Evolutionary conservation across 2,329 filamentous ascomycete genomes (phyloP).

Genomic region (Fusarium anthophilum): DNA sequence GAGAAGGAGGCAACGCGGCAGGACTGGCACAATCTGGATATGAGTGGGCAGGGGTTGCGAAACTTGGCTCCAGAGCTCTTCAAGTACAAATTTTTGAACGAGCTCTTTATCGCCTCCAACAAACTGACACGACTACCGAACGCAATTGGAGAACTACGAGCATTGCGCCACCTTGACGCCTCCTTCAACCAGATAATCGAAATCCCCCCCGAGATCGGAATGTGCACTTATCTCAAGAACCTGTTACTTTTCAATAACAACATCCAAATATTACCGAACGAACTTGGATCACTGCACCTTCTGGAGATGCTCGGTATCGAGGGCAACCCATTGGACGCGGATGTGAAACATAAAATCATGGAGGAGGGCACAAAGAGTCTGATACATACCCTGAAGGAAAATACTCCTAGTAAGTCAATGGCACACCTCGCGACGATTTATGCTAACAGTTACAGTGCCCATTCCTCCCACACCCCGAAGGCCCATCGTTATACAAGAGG

Average conservation of each 20-base stretch:
- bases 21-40: constrained; percentile 92
- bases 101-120: constrained; percentile 94
- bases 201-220: constrained; percentile 90
- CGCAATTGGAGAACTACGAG: constrained; percentile 82
- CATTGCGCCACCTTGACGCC: constrained; percentile 83
- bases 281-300: constrained; percentile 88
- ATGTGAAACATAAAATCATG: constrained; percentile 82
- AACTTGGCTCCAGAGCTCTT: constrained; percentile 84
- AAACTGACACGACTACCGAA: constrained; percentile 83
- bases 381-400: constrained; percentile 83
- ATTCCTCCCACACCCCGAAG: constrained; percentile 79
- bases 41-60: constrained; percentile 94
- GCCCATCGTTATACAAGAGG: constrained; percentile 80
- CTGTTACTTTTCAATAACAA: constrained; percentile 91
- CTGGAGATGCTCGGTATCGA: constrained; percentile 91
- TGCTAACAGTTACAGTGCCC: constrained; percentile 66
- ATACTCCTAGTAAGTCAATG: constrained; percentile 76
- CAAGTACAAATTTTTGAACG: constrained; percentile 86
- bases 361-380: constrained; percentile 88
- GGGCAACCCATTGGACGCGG: constrained; percentile 83
- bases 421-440: not conserved
- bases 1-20: constrained; percentile 75
- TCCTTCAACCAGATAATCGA: constrained; percentile 87
- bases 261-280: constrained; percentile 81
- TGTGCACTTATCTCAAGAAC: constrained; percentile 92